Evolutionary conservation across 73 alveolate genomes (phyloP), one percentile per base, ranked within the genome.

Genomic region (Paramecium pentaurelia): DNA sequence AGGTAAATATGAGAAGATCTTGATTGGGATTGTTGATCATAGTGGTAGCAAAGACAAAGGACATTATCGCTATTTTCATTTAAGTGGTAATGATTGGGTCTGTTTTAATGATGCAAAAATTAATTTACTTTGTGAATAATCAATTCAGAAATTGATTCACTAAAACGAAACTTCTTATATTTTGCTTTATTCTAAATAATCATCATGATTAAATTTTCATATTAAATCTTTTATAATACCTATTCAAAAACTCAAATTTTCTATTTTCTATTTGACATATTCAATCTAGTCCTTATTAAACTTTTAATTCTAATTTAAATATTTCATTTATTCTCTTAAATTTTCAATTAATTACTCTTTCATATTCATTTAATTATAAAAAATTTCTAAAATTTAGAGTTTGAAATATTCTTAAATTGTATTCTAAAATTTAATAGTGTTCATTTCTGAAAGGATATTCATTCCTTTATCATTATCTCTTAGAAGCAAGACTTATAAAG

Each of bases 41-140:
- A 42, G 44, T 20, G 91, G 91, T 8, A 42, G 49, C 18, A 27
- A 80, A 27, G 58, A 80, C 18, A 80, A 80, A 42, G 91, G 91
- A 36, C 91, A 80, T 27, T 80, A 80, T 80, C 58, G 42, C 12
- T 80, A 80, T 80, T 47, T 32, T 80, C 75, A 80, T 25, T 32
- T 34, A 80, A 42, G 77, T 27, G 75, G 58, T 3, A 25, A 80
- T 44, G 71, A 42, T 45, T 80, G 91, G 91, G 75, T 49, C 10
- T 80, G 71, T 28, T 80, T 80, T 34, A 47, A 80, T 80, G 91
- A 80, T 80, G 47, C 71, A n/a, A 49, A 45, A 47, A 73, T 73
- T 37, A 22, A 32, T 36, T 73, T 73, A 38, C 60, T 73, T n/a
- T 30, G 60, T 30, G 87, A 73, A 73, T 8, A 73, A 37, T 37